Conservation (phyloP, 2,329 filamentous ascomycete genomes). For the Diplodia corticola region DNA sequence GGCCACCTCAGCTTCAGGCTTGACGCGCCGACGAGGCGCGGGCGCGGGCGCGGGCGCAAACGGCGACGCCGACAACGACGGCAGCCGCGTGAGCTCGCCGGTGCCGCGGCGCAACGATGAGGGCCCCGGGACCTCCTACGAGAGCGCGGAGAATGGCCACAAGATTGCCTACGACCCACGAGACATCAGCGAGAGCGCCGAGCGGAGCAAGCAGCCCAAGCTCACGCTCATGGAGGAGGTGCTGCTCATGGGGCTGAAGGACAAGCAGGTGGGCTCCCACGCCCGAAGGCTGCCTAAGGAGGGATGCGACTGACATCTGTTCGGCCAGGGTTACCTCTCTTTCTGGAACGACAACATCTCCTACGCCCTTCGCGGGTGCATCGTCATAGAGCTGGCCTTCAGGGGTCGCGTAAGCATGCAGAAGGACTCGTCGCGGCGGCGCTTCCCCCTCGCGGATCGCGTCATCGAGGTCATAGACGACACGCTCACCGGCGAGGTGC, state of each 20-base stretch:
- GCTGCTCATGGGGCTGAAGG: slow-evolving; percentile 89
- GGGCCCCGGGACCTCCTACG: slow-evolving; percentile 77
- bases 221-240: slow-evolving; percentile 99
- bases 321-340: slow-evolving; percentile 81
- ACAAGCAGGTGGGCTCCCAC: slow-evolving; percentile 78
- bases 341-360: slow-evolving; percentile 99
- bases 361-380: slow-evolving; percentile 94
- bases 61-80: slow-evolving; percentile 60
- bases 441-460: slow-evolving; percentile 89
- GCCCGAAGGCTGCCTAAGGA: slow-evolving; percentile 11
- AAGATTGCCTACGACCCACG: slow-evolving; percentile 97
- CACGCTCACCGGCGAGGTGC: slow-evolving; percentile 91
- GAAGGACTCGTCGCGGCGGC: slow-evolving; percentile 86
- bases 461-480: slow-evolving; percentile 97
- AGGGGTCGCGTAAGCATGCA: slow-evolving; percentile 97
- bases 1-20: slow-evolving; percentile 70
- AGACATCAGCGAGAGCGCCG: slow-evolving; percentile 94
- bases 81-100: slow-evolving; percentile 66
- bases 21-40: slow-evolving; percentile 68
- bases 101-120: slow-evolving; percentile 60
- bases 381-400: slow-evolving; percentile 96
- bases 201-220: slow-evolving; percentile 97
- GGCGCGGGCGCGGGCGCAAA: slow-evolving; percentile 60
- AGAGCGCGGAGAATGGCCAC: slow-evolving; percentile 89
- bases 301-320: slow-evolving; percentile 24